Evolutionary conservation across 768 basidiomycete species (phyloP), one percentile per base, ranked within the genome.

Genomic region (Mycena maculata): DNA sequence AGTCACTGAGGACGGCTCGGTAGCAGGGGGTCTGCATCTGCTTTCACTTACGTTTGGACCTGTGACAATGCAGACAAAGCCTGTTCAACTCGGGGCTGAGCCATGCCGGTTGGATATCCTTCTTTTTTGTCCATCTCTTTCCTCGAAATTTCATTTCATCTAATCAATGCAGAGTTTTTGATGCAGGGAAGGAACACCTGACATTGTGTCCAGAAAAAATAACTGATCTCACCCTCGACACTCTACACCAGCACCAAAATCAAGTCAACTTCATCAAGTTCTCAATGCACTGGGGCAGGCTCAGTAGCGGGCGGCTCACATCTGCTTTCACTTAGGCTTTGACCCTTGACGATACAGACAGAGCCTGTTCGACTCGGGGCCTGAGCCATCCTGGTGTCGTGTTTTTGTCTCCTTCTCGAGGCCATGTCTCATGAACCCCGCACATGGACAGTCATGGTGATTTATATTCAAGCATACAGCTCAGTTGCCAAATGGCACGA

Each of bases 301-400:
- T 59, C 45, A 28, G 57, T 33, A 41, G 44, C n/a, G 45, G 45
- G 36, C 23, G 33, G 53, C 39, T 23, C 53, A 6, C 57, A 38
- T 59, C 45, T 47, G 31, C 25, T 47, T 36, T 25, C 30, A 30
- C 13, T 13, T 36, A 36, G 13, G 33, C 13, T 36, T 36, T 13
- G 8, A 36, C 8, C 13, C 33, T 36, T 36, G 8, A n/a, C 13
- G 10, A 44, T 44, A 27, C 8, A 30, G 27, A 44, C 9, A 20
- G 16, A 1, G 57, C 44, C 31, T 33, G 44, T 58, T 36, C 30
- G 27, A 58, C 27, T 47, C 30, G 22, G 57, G 5, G 57, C 57
- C 44, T 20, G 22, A 47, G 44, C 44, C 44, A 33, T 47, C n/a
- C n/a, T 57, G n/a, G n/a, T 2, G n/a, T 50, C 11, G 16, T 6